Conservation (phyloP, 495 filamentous ascomycete species). For the Neurospora sp. region DNA sequence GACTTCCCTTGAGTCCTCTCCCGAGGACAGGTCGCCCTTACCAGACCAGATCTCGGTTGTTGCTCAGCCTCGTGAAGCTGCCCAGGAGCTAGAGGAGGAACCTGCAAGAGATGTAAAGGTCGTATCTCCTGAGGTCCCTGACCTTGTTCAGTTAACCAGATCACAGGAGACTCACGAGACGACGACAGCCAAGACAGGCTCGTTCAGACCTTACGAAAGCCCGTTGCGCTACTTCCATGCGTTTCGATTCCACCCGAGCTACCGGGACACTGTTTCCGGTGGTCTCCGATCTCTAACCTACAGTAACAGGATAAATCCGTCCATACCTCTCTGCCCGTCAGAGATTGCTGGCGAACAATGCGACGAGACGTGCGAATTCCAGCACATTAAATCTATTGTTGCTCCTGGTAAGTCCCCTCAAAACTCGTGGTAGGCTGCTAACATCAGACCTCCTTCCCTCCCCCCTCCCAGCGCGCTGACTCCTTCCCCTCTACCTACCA, state of each 20-base stretch:
- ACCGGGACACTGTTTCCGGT: constrained; percentile 53
- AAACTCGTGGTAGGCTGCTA: constrained; percentile 16
- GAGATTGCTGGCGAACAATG: constrained; percentile 68
- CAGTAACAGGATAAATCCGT: constrained; percentile 74
- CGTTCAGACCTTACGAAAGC: constrained; percentile 69
- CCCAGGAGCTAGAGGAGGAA: constrained; percentile 18
- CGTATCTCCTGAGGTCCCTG: constrained; percentile 12
- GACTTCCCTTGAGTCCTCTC: constrained; percentile 10
- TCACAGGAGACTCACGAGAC: constrained; percentile 4
- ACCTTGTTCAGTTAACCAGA: constrained; percentile 8
- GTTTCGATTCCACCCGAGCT: constrained; percentile 81
- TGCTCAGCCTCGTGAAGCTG: constrained; percentile 15
- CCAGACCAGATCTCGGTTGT: constrained; percentile 20
- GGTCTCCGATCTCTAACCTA: constrained; percentile 87
- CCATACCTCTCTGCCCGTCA: constrained; percentile 60
- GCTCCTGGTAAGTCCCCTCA: constrained; percentile 64
- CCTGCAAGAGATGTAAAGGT: constrained; percentile 26
- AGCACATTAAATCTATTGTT: constrained; percentile 72
- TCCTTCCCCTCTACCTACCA: constrained; percentile 43
- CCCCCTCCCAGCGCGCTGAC: constrained; percentile 45
- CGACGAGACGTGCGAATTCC: constrained; percentile 62
- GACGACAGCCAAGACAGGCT: neutral
- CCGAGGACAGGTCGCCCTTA: constrained; percentile 7
- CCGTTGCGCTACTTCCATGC: constrained; percentile 73
- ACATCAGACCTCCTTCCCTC: constrained; percentile 17